Conservation (phyloP, 1,284 basidiomycete genomes). For the Moniliella sp. region DNA sequence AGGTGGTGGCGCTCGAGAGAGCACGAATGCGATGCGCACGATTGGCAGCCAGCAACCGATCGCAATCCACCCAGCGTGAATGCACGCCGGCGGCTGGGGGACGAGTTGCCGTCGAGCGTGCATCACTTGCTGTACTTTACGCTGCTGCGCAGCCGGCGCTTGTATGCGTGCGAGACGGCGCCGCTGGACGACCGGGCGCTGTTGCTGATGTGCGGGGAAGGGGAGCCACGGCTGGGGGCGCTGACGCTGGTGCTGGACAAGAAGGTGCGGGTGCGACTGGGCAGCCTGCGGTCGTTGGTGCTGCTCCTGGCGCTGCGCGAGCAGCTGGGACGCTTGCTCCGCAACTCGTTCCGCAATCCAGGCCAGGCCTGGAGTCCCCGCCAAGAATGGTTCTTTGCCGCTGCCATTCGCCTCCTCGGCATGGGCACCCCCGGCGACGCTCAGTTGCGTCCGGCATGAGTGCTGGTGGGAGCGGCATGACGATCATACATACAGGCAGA, state of each 20-base stretch:
- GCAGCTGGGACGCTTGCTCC: slow-evolving; percentile 46
- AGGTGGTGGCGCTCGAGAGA: slow-evolving; percentile 54
- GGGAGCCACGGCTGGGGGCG: slow-evolving; percentile 53
- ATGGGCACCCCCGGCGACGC: slow-evolving; percentile 1
- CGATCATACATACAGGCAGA: no score
- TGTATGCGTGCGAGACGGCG: slow-evolving; percentile 87
- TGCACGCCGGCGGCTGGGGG: slow-evolving; percentile 33
- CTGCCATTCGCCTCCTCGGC: no score
- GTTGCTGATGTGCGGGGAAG: slow-evolving; percentile 68
- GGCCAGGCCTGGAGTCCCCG: slow-evolving; percentile 1
- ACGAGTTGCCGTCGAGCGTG: slow-evolving; percentile 4
- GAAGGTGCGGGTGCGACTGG: slow-evolving; percentile 49
- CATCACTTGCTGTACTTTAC: slow-evolving; percentile 9
- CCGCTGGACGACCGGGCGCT: slow-evolving; percentile 67
- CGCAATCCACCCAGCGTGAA: slow-evolving; percentile 50
- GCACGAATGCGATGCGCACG: slow-evolving; percentile 48
- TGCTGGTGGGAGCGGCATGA: no score
- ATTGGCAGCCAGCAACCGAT: slow-evolving; percentile 66
- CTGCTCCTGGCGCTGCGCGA: slow-evolving; percentile 60
- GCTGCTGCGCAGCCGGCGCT: slow-evolving; percentile 61
- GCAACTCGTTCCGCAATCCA: slow-evolving; percentile 35
- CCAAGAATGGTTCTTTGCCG: slow-evolving; percentile 1
- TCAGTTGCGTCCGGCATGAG: no score
- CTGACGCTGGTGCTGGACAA: slow-evolving; percentile 59
- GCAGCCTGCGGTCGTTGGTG: slow-evolving; percentile 46